Evolutionary conservation across 2,329 filamentous ascomycete species (phyloP).

Genomic region (Colletotrichum navitas): DNA sequence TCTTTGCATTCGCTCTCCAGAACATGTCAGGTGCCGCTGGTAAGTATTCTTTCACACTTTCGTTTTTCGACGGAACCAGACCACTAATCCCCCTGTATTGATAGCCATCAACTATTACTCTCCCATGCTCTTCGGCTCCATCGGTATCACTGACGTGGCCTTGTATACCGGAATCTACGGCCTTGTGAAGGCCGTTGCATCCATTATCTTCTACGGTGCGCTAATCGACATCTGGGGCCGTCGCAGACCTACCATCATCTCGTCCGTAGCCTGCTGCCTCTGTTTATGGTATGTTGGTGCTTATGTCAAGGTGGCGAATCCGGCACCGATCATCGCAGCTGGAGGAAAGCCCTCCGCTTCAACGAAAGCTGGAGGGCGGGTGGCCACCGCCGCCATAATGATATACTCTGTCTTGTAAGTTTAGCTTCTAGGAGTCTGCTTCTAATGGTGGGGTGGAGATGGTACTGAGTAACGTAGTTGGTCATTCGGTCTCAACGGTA

Average conservation of each 20-base stretch:
- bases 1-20: conserved; percentile 54
- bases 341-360: conserved; percentile 58
- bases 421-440: too few species aligned
- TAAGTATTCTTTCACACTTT: conserved; percentile 36
- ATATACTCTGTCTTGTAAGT: conserved; percentile 66
- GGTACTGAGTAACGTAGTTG: conserved; percentile 48
- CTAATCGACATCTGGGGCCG: conserved; percentile 57
- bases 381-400: conserved; percentile 68
- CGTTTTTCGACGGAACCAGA: background rate
- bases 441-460: too few species aligned
- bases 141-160: conserved; percentile 59
- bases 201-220: conserved; percentile 56
- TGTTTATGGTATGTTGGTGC: conserved; percentile 66
- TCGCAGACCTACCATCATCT: conserved; percentile 59
- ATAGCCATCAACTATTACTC: conserved; percentile 59
- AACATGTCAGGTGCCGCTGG: conserved; percentile 57
- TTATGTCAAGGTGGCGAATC: conserved; percentile 66
- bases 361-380: conserved; percentile 60
- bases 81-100: conserved; percentile 23
- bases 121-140: conserved; percentile 55
- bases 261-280: conserved; percentile 60
- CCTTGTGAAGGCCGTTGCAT: conserved; percentile 57
- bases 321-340: conserved; percentile 57
- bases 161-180: conserved; percentile 67
- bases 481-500: conserved; percentile 60